Evolutionary conservation across 2,329 filamentous ascomycete species (phyloP), one percentile per base, ranked within the genome.

Genomic region (Sporothrix schenckii): DNA sequence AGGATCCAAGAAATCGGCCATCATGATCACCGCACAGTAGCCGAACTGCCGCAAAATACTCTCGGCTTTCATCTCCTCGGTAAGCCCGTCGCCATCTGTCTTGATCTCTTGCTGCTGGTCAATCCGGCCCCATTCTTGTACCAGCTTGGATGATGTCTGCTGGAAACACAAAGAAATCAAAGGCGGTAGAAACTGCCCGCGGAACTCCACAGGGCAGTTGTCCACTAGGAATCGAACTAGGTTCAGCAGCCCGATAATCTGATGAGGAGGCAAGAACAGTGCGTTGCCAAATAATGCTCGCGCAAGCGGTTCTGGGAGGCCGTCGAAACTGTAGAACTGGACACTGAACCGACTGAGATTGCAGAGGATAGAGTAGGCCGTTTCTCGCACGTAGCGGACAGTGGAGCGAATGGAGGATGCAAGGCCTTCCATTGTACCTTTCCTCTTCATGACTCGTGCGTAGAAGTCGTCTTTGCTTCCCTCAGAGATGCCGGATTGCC

Each of bases 381-480:
- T 92, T 81, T 99, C 96, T 30, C 96, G 89, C 19, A 98, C 92
- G 74, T 94, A 93, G 44, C 95, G 86, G 56, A 98, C 89, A 2
- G 94, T 91, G 0, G 94, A 94, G 68, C 95, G 89, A 54, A 99
- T 93, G 0, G 93, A 94, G 0, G 94, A 98, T 6, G 94, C 94
- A 73, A 99, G 91, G 0, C 95, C 95, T 80, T 99, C 95, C 70
- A 97, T 88, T 0, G 93, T 97, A 53, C 87, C 87, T 80, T 93
- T 97, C 70, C 95, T 97, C 44, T 93, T 91, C 70, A 93, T 89
- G 2, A 99, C 94, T 53, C 92, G 88, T 44, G 93, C 92, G 79
- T 97, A 98, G 78, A 99, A 99, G 71, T 98, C 94, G 73, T 98
- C 95, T 78, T 95, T 93, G 75, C 92, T 98, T 34, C 97, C 95